These are phyloP conservation scores for Kodamaea hsintzibuensis DNA, from an alignment of 805 yeast species.

Conservation along the genomic window DNA sequence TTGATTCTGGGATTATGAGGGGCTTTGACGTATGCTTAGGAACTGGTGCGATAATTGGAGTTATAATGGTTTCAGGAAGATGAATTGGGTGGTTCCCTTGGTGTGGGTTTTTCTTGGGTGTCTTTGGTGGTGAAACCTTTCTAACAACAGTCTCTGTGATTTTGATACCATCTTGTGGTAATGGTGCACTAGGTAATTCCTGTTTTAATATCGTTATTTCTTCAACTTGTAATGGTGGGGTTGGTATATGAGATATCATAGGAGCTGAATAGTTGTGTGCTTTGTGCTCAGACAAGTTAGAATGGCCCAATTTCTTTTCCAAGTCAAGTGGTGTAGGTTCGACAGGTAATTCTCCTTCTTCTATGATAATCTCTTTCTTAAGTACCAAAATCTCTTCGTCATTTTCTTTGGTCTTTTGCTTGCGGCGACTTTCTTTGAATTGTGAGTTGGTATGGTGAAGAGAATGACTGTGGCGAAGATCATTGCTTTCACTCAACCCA, in stretches of 20 bases:
- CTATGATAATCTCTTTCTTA: constrained; percentile 2
- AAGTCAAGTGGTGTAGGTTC: neutral
- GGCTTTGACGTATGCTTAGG: constrained; percentile 8
- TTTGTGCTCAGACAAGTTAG: neutral
- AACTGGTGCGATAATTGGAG: neutral
- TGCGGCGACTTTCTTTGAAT: neutral
- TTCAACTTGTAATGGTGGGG: neutral
- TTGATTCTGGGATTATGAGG: constrained; percentile 8
- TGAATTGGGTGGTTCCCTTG: constrained; percentile 1
- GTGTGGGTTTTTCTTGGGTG: neutral
- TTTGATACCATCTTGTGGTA: neutral
- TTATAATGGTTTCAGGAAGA: neutral
- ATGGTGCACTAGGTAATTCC: neutral
- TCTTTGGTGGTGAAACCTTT: neutral
- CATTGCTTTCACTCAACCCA: neutral
- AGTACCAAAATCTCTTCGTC: neutral
- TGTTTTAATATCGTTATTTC: neutral
- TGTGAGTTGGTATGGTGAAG: constrained; percentile 6
- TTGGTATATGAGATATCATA: no score
- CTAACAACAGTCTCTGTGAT: neutral
- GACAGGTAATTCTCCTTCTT: neutral
- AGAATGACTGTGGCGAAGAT: constrained; percentile 2
- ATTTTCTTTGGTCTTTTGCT: neutral
- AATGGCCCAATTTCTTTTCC: neutral
- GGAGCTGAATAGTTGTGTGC: no score